Conservation (phyloP, 2,329 filamentous ascomycete genomes). For the Cladosporium sp. region DNA sequence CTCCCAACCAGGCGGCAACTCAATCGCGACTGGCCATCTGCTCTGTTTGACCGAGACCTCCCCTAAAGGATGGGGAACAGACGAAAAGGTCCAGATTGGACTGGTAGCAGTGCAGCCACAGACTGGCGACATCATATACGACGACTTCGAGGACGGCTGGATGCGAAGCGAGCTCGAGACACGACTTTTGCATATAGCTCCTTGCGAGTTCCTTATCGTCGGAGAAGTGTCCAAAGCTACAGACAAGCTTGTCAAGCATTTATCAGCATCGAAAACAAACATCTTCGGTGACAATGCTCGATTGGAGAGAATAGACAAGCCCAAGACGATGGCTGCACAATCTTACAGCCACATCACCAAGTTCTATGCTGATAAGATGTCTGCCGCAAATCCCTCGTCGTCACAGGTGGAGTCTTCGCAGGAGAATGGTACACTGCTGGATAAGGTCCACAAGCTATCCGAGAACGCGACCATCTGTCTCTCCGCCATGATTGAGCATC, state of each 20-base stretch:
- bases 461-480: conserved; percentile 88
- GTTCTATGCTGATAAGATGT: conserved; percentile 85
- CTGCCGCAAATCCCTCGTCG: conserved; percentile 50
- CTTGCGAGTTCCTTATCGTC: conserved; percentile 92
- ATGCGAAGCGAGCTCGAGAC: conserved; percentile 98
- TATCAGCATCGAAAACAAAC: conserved; percentile 84
- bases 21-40: conserved; percentile 76
- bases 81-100: conserved; percentile 91
- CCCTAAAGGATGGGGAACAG: conserved; percentile 77
- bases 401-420: conserved; percentile 48
- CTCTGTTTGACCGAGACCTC: conserved; percentile 87
- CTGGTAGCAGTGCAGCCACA: conserved; percentile 92
- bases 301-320: conserved; percentile 74
- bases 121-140: conserved; percentile 94
- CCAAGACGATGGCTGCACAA: conserved; percentile 80
- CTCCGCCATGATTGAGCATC: conserved; percentile 92
- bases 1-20: conserved; percentile 55
- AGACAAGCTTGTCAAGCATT: conserved; percentile 86
- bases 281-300: conserved; percentile 89
- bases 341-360: conserved; percentile 85
- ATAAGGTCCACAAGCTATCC: conserved; percentile 82
- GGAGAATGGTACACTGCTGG: conserved; percentile 64
- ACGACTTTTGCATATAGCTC: conserved; percentile 88
- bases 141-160: conserved; percentile 94
- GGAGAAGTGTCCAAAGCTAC: conserved; percentile 87